Evolutionary conservation across 2,329 filamentous ascomycete genomes (phyloP).

Genomic region (Diplodia sapinea): DNA sequence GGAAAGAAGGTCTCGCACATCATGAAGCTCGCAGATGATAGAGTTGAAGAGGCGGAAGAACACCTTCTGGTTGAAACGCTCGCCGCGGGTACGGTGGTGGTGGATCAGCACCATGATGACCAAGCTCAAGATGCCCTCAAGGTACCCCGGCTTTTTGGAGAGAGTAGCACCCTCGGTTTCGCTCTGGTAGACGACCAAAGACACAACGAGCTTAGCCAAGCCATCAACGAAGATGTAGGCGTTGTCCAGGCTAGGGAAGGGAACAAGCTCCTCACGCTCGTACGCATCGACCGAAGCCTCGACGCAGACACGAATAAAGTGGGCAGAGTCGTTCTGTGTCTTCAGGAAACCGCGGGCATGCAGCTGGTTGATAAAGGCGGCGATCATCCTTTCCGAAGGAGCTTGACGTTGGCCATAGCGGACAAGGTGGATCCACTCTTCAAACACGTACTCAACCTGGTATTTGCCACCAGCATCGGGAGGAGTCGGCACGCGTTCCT

Average conservation of each 20-base stretch:
- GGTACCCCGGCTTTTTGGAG: slow-evolving; percentile 69
- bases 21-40: slow-evolving; percentile 78
- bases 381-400: slow-evolving; percentile 68
- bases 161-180: slow-evolving; percentile 63
- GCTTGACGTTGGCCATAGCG: slow-evolving; percentile 65
- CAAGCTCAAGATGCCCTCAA: slow-evolving; percentile 80
- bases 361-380: slow-evolving; percentile 83
- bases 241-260: slow-evolving; percentile 63
- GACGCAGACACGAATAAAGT: slow-evolving; percentile 81
- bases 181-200: slow-evolving; percentile 74
- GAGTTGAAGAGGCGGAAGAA: slow-evolving; percentile 91
- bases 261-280: slow-evolving; percentile 70
- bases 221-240: slow-evolving; percentile 75
- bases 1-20: slow-evolving; percentile 51
- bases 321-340: slow-evolving; percentile 74
- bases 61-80: slow-evolving; percentile 83
- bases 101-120: slow-evolving; percentile 81
- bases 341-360: slow-evolving; percentile 75
- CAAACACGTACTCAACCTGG: slow-evolving; percentile 92
- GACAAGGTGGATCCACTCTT: slow-evolving; percentile 88
- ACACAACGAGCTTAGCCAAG: slow-evolving; percentile 77
- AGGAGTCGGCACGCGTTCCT: slow-evolving; percentile 59
- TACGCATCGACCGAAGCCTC: slow-evolving; percentile 80
- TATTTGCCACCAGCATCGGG: slow-evolving; percentile 69
- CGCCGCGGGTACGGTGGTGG: slow-evolving; percentile 79